phyloP scores from a whole-genome alignment of 1,139 yeast species.

The Yamadazyma trypodendri region DNA sequence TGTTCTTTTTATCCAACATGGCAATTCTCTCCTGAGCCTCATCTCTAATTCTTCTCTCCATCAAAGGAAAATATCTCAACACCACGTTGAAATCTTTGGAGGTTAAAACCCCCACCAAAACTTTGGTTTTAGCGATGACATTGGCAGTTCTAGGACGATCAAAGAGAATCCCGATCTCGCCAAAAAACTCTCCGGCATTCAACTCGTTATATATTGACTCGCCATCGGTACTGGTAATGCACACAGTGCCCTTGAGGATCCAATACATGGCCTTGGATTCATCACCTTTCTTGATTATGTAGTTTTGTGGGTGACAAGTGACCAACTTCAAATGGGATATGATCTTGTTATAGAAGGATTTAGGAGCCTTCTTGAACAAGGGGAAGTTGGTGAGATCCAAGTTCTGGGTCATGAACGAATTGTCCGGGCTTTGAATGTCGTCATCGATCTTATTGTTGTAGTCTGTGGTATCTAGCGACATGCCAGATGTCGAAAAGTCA shows the following conservation, averaged over 20 bases:
- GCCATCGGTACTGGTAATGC: conserved; percentile 73
- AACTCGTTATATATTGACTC: conserved; percentile 72
- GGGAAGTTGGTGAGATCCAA: conserved; percentile 52
- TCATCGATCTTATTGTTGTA: conserved; percentile 13
- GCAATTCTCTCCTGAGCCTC: conserved; percentile 78
- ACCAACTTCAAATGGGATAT: conserved; percentile 58
- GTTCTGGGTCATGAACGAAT: conserved; percentile 38
- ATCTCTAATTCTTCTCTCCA: conserved; percentile 68
- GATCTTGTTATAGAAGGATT: conserved; percentile 57
- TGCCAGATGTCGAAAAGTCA: not conserved
- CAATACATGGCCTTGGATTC: conserved; percentile 79
- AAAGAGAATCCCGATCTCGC: conserved; percentile 74
- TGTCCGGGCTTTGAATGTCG: conserved; percentile 22
- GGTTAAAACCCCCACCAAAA: conserved; percentile 65
- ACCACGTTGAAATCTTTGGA: conserved; percentile 61
- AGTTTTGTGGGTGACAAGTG: conserved; percentile 65
- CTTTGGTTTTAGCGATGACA: conserved; percentile 68
- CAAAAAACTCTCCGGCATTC: conserved; percentile 68
- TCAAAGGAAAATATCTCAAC: conserved; percentile 58
- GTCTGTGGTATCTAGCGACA: not conserved
- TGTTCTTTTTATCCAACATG: conserved; percentile 60
- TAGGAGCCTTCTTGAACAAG: conserved; percentile 64
- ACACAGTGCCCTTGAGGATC: conserved; percentile 72
- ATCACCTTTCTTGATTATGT: conserved; percentile 68
- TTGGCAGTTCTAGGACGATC: conserved; percentile 79